These are phyloP conservation scores for Penicillium brevicompactum DNA, from an alignment of 2,329 filamentous ascomycete species.

Conservation along the genomic window DNA sequence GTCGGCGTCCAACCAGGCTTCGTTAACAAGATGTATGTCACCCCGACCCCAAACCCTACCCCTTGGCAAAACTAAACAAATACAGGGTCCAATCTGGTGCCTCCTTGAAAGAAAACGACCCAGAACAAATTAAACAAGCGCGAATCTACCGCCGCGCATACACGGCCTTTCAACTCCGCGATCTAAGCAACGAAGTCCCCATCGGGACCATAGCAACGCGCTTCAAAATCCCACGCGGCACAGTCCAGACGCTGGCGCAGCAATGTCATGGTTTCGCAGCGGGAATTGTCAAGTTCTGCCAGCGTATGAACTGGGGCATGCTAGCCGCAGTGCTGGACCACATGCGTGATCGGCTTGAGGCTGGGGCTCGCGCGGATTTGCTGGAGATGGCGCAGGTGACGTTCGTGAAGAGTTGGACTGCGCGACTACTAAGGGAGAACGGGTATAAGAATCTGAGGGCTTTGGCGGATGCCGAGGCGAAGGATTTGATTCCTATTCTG, in stretches of 20 bases:
- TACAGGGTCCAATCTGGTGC: conserved; percentile 67
- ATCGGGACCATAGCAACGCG: conserved; percentile 70
- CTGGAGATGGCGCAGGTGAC: conserved; percentile 71
- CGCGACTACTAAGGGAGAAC: conserved; percentile 74
- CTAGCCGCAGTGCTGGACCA: conserved; percentile 73
- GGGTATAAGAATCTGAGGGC: conserved; percentile 69
- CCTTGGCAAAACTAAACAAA: conserved; percentile 7
- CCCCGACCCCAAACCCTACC: not conserved
- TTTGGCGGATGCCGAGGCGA: conserved; percentile 68
- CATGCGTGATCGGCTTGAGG: conserved; percentile 72
- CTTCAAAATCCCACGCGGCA: conserved; percentile 69
- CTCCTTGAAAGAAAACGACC: conserved; percentile 62
- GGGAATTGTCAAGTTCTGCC: conserved; percentile 77
- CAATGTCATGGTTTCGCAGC: conserved; percentile 78
- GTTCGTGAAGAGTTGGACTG: conserved; percentile 76
- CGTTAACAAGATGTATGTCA: conserved; percentile 64
- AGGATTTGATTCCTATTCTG: conserved; percentile 70
- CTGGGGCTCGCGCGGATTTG: conserved; percentile 71
- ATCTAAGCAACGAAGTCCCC: conserved; percentile 75
- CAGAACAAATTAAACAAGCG: conserved; percentile 61
- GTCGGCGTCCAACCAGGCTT: conserved; percentile 69
- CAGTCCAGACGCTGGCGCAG: conserved; percentile 71
- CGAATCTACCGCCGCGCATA: conserved; percentile 74
- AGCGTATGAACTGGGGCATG: conserved; percentile 75
- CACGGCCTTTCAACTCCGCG: conserved; percentile 73